Evolutionary conservation across 192 early-diverging fungal genomes (phyloP).

Genomic region (Podila clonocystis): DNA sequence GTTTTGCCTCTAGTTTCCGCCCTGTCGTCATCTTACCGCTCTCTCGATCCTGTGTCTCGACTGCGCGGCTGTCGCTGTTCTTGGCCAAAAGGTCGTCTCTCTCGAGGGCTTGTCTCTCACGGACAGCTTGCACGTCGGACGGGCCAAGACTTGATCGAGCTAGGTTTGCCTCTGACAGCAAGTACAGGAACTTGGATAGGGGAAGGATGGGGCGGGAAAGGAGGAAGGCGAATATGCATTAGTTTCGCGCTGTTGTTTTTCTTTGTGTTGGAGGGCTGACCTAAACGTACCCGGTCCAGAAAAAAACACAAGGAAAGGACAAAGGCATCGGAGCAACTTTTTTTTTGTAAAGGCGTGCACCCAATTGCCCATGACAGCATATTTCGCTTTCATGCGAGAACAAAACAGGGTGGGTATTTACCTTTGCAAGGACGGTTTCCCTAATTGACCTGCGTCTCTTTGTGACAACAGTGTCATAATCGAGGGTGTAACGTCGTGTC

Average conservation of each 20-base stretch:
- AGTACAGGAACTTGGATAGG: conserved; percentile 21
- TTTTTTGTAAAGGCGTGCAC: background rate
- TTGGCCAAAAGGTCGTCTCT: conserved; percentile 13
- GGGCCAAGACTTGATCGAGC: conserved; percentile 5
- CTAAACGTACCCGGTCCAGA: too few relatives aligned
- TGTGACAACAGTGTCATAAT: conserved; percentile 36
- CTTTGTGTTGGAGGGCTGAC: too few relatives aligned
- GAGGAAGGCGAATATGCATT: background rate
- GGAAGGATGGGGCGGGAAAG: background rate
- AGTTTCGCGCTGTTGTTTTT: too few relatives aligned
- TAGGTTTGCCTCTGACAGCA: conserved; percentile 31
- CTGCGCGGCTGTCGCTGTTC: conserved; percentile 15
- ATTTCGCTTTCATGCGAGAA: background rate
- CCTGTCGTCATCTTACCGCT: conserved; percentile 16
- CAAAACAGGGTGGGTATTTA: conserved; percentile 6
- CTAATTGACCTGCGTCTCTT: conserved; percentile 39
- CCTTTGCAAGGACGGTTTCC: conserved; percentile 44
- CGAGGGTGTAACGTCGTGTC: conserved; percentile 56
- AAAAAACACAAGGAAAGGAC: background rate
- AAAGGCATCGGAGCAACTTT: background rate
- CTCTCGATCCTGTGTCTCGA: conserved; percentile 26
- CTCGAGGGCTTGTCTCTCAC: conserved; percentile 16
- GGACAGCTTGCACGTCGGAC: conserved; percentile 11
- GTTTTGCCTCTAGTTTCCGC: too few relatives aligned
- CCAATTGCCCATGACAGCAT: background rate